Conservation (phyloP, 169 alveolate species). For the Theileria sp. region DNA sequence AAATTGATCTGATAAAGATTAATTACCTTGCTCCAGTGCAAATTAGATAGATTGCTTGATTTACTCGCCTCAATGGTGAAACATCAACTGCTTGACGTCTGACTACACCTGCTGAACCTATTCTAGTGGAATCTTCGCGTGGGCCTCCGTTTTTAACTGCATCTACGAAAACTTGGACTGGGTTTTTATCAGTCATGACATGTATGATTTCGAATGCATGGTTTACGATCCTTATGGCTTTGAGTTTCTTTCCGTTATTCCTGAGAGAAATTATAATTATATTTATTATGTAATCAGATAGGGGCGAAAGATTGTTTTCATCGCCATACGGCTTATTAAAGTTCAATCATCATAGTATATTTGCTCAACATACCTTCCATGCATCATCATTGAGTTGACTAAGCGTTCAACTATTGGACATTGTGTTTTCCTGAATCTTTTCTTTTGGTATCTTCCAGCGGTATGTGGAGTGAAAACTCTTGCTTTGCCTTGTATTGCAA, state of each 20-base stretch:
- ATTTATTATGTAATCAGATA: conserved; percentile 52
- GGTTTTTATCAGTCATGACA: conserved; percentile 96
- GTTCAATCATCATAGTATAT: conserved; percentile 60
- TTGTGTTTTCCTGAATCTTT: conserved; percentile 96
- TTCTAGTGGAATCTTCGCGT: conserved; percentile 98
- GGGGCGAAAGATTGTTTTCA: conserved; percentile 72
- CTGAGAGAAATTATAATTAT: conserved; percentile 59
- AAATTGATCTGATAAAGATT: not conserved
- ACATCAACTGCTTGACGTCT: conserved; percentile 99
- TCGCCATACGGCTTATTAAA: conserved; percentile 48
- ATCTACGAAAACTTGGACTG: conserved; percentile 94
- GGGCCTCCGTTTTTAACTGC: conserved; percentile 99
- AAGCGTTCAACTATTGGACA: conserved; percentile 99
- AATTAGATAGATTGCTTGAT: conserved; percentile 96
- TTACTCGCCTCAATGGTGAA: conserved; percentile 98
- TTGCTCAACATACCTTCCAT: conserved; percentile 68
- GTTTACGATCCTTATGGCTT: conserved; percentile 96
- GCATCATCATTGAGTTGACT: conserved; percentile 88
- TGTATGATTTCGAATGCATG: conserved; percentile 97
- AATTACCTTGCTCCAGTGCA: conserved; percentile 94
- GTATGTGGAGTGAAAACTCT: conserved; percentile 97
- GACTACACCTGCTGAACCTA: conserved; percentile 98
- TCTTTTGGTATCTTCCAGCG: conserved; percentile 97
- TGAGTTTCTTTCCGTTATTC: conserved; percentile 98
- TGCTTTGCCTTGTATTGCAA: conserved; percentile 92